Base-by-base conservation (phyloP, 805 yeast genomes). In the Komagataella kurtzmanii region DNA sequence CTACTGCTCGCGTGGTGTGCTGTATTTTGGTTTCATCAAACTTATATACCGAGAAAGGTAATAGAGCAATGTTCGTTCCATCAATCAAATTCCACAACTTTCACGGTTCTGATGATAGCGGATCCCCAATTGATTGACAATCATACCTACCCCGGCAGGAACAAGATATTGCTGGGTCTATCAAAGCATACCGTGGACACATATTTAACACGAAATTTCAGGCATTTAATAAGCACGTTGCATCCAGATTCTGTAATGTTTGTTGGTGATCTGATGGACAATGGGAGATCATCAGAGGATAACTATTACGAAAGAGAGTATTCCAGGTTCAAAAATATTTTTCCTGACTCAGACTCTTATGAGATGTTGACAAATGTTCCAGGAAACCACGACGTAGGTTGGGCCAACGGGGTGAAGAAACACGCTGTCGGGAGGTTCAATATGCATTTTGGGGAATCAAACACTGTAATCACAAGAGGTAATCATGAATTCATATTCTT, bases 361-460 rank as follows among this genome's bases (percentile, higher is more conserved):
- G 51, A 52, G 30, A n/a, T 54, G 8, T 24, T 48, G 6, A 48
- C 51, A 7, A 51, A 51, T n/a, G 54, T 66, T 2, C 96, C 97
- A 0, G 99, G 98, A 1, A 93, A 93, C 60, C 99, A 93, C 62
- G 99, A 93, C 64, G 89, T 95, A 56, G 99, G 99, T 0, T 90
- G 84, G 66, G 96, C 91, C 24, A 79, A 82, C 52, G 76, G 81
- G 0, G 79, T 91, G 12, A 72, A 80, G 6, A 69, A 71, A 12
- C 63, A 71, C 1, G 80, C 85, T 14, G 64, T 74, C 17, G 65
- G 75, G 40, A 70, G 98, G 57, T 93, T 90, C 65, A 66, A 75
- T 18, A 66, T 79, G 1, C 75, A 74, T 60, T 91, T 88, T 65
- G 98, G 98, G 1, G 78, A 78, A 46, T 69, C 93, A 1, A 76